Evolutionary conservation across 2,329 filamentous ascomycete species (phyloP).

Genomic region (Blastomyces gilchristii): DNA sequence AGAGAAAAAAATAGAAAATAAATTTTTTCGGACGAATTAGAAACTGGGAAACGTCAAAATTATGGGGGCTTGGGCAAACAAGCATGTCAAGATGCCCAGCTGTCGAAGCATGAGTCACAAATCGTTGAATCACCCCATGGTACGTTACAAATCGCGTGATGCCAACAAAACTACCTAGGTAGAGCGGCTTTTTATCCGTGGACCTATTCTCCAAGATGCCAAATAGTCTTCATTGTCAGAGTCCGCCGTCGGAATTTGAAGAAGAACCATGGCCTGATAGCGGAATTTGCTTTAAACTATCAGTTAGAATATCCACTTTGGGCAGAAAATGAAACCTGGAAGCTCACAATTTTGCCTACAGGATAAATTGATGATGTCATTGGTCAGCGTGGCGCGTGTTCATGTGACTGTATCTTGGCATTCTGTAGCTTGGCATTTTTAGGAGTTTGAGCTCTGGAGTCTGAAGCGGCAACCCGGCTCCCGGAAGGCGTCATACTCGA

Average conservation of each 20-base stretch:
- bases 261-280: not conserved
- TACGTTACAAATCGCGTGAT: not conserved
- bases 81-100: not conserved
- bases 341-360: too few species aligned
- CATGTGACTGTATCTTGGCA: not conserved
- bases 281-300: not conserved
- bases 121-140: not conserved
- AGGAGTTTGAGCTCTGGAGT: not conserved
- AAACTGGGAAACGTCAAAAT: not conserved
- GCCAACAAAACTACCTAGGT: not conserved
- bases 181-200: not conserved
- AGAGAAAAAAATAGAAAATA: not conserved
- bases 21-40: not conserved
- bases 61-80: constrained; percentile 9
- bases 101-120: constrained; percentile 5
- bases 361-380: not conserved
- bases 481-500: not conserved
- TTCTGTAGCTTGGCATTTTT: not conserved
- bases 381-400: not conserved
- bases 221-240: not conserved
- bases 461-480: not conserved
- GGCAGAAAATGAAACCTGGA: not conserved
- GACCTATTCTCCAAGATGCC: not conserved
- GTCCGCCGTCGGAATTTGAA: not conserved
- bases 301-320: not conserved